These are phyloP conservation scores for Yamadazyma oceani DNA, from an alignment of 1,139 yeast genomes.

Conservation along the genomic window DNA sequence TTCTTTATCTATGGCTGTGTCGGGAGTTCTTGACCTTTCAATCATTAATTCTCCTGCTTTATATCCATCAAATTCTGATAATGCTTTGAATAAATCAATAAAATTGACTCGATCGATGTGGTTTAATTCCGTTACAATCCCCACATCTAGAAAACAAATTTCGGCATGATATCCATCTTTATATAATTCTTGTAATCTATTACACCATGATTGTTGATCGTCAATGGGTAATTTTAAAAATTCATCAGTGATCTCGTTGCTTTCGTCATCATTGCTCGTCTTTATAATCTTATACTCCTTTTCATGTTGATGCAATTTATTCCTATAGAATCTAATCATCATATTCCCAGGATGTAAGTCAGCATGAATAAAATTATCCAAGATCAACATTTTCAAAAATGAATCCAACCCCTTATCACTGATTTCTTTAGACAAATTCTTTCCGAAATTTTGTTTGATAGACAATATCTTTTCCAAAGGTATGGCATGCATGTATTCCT, in stretches of 20 bases:
- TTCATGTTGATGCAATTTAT: conserved; percentile 44
- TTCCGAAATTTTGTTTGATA: conserved; percentile 43
- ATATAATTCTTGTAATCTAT: conserved; percentile 49
- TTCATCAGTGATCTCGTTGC: conserved; percentile 47
- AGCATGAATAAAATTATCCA: conserved; percentile 93
- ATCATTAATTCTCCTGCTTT: conserved; percentile 94
- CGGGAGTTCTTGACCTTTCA: conserved; percentile 92
- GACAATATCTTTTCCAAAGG: conserved; percentile 71
- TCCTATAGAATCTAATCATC: conserved; percentile 71
- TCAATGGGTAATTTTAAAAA: conserved; percentile 38
- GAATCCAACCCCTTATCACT: conserved; percentile 90
- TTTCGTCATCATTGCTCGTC: conserved; percentile 46
- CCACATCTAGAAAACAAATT: conserved; percentile 88
- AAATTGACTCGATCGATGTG: conserved; percentile 77
- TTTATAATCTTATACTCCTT: conserved; percentile 50
- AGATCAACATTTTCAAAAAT: conserved; percentile 84
- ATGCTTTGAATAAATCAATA: conserved; percentile 82
- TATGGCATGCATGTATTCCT: conserved; percentile 79
- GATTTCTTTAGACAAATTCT: conserved; percentile 65
- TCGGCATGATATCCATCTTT: conserved; percentile 77
- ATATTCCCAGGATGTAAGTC: conserved; percentile 97
- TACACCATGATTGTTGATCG: conserved; percentile 49
- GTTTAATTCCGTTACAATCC: conserved; percentile 86
- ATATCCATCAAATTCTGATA: conserved; percentile 91
- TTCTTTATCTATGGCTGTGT: conserved; percentile 81